Evolutionary conservation across 2,329 filamentous ascomycete genomes (phyloP), one percentile per base, ranked within the genome.

Genomic region (Exophiala sideris): DNA sequence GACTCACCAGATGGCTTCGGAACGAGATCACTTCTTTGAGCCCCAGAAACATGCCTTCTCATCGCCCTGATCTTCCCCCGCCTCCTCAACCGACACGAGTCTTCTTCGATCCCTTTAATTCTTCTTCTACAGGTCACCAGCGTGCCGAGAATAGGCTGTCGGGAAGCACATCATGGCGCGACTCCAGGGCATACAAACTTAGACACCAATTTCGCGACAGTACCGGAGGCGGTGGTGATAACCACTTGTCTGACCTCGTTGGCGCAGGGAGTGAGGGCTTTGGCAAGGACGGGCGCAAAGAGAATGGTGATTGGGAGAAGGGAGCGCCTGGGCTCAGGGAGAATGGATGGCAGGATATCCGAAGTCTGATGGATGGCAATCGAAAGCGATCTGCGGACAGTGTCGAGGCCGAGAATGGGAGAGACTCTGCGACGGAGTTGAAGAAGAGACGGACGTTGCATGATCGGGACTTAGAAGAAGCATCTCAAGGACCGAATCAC

Each of bases 101-200:
- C 14, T 42, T 64, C 60, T 73, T 74, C 57, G 73, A 75, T 45
- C 66, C 70, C 34, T 76, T 71, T 68, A 90, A 90, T 71, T 85
- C 84, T 11, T 82, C 84, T 10, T 84, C 86, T 5, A 85, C 86
- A 1, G 89, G 89, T 42, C 89, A 96, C 68, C 91, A 95, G 71
- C 80, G 84, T 38, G 83, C 88, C 39, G 87, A 92, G 56, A 85
- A 83, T 55, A 72, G 75, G 3, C 77, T 86, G 1, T 80, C 82
- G 1, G 79, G 80, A 20, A 80, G 77, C 62, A 84, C 75, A 60
- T 79, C 82, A 66, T 95, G 90, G 89, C 84, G 88, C 20, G 77
- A 84, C 47, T 86, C 83, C 11, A 82, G 89, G 39, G 81, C 78
- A 41, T 70, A 77, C 50, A 94, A 92, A 71, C 76, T 95, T 36